Evolutionary conservation across 306 rosid species (phyloP), one percentile per base, ranked within the genome.

Genomic region (Dryas drummondii): DNA sequence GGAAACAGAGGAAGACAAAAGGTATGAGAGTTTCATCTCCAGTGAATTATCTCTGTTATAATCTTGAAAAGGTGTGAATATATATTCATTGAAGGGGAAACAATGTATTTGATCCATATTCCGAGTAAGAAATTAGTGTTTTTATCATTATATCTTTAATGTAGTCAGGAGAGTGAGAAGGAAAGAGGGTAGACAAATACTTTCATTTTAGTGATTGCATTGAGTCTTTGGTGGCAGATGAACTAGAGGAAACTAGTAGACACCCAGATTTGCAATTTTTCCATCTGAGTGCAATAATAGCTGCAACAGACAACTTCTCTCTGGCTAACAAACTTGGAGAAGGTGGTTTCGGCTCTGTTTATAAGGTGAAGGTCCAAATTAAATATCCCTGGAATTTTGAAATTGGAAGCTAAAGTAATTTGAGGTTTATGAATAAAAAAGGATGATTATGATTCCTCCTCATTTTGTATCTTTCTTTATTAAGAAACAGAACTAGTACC

Each of bases 341-440:
- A 19, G 76, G 75, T 19, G 75, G 81, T 48, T 77, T 77, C 19
- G 81, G 81, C 46, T 17, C 70, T 68, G 70, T 68, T 59, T 53
- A 77, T 58, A 58, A 54, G 75, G 80, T 76, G 37, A 51, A 27
- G 7, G 0, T 17, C 17, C 15, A 10, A 22, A 40, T 3, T 16
- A 6, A 11, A 49, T 68, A 0, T 15, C 58, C 26, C 37, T 32
- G 37, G 37, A 32, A 32, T 32, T 32, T 32, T 32, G 37, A 1
- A 1, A 32, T 1, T 32, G 37, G 37, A 32, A 32, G 37, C 37
- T n/a, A 3, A 46, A 11, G 37, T 32, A 32, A 32, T 32, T 32
- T 32, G 2, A 1, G 37, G 37, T 32, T 32, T 32, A 32, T 32
- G 37, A 32, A 1, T 32, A 32, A 32, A 32, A 32, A 32, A 32